phyloP scores from a whole-genome alignment of 305 asterid genomes.

The Salvia sclarea region DNA sequence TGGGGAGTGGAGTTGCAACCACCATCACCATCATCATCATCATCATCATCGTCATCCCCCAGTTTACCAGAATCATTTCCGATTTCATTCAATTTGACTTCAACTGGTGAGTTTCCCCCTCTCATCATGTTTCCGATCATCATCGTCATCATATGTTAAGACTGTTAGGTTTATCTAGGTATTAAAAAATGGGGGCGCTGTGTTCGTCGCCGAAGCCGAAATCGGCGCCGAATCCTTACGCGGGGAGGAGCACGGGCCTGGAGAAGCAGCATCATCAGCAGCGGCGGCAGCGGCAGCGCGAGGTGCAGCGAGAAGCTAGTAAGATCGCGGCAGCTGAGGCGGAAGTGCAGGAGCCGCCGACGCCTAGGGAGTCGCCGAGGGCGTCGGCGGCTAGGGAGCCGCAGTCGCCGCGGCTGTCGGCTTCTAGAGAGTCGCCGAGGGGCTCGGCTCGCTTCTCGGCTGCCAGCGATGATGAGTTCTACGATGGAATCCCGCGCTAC shows the following conservation, averaged over 20 bases:
- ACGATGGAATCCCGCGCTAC: conserved; percentile 77
- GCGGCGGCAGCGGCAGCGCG: conserved; percentile 32
- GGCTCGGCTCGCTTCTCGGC: conserved; percentile 34
- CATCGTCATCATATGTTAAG: conserved; percentile 25
- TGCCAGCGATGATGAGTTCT: conserved; percentile 65
- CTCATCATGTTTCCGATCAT: conserved; percentile 7
- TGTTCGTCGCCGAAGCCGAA: conserved; percentile 32
- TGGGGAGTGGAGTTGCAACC: conserved; percentile 30
- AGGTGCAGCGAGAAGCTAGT: conserved; percentile 28
- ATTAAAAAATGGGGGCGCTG: conserved; percentile 41
- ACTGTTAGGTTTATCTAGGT: conserved; percentile 21
- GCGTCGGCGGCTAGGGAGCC: conserved; percentile 30
- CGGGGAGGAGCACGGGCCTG: conserved; percentile 32
- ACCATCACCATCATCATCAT: conserved; percentile 20
- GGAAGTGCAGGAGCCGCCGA: conserved; percentile 35
- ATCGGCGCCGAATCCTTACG: conserved; percentile 35
- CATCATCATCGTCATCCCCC: conserved; percentile 5
- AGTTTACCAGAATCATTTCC: not conserved
- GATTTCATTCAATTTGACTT: not conserved
- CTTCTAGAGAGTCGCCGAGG: conserved; percentile 34
- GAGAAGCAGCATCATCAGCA: conserved; percentile 30
- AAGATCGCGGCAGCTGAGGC: conserved; percentile 5
- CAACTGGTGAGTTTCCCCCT: not conserved
- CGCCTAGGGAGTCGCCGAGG: conserved; percentile 30
- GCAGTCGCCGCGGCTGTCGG: conserved; percentile 35